Percentiles rank a stretch among this genome's conserved stretches.
phyloP scores from a whole-genome alignment of 768 basidiomycete species.

The Phanerodontia chrysosporium region DNA sequence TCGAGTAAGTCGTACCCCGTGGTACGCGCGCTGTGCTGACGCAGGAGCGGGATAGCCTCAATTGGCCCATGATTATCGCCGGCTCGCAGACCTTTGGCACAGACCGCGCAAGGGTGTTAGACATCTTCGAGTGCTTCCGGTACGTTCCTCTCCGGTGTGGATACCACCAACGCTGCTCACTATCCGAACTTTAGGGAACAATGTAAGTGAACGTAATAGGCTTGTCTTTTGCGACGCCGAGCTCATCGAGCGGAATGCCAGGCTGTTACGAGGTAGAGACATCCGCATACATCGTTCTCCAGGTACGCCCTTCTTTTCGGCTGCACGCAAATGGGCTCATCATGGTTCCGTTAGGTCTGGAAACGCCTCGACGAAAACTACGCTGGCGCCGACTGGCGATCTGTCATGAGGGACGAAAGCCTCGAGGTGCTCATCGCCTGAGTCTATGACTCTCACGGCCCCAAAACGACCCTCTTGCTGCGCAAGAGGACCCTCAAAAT shows the following conservation, averaged over 20 bases:
- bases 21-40: not conserved
- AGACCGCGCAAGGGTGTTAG: slow-evolving; percentile 21
- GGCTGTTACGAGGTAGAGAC: slow-evolving; percentile 36
- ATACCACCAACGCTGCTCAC: slow-evolving; percentile 5
- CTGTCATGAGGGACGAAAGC: slow-evolving; percentile 33
- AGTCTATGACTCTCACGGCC: not conserved
- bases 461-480: not conserved
- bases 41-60: slow-evolving; percentile 17
- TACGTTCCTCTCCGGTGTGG: slow-evolving; percentile 12
- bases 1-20: slow-evolving; percentile 26
- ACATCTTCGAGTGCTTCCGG: slow-evolving; percentile 29
- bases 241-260: slow-evolving; percentile 15
- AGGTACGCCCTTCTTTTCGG: slow-evolving; percentile 22
- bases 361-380: slow-evolving; percentile 31
- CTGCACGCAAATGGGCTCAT: slow-evolving; percentile 1
- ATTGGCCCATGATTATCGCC: slow-evolving; percentile 30
- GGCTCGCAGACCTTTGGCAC: slow-evolving; percentile 24
- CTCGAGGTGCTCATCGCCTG: slow-evolving; percentile 23
- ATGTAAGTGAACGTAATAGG: slow-evolving; percentile 17
- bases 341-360: slow-evolving; percentile 25
- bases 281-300: slow-evolving; percentile 29
- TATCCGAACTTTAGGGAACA: slow-evolving; percentile 21
- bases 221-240: not conserved
- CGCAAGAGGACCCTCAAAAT: not conserved
- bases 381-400: slow-evolving; percentile 28